Conservation (phyloP, 768 basidiomycete species). For the Collybia mongolica region DNA sequence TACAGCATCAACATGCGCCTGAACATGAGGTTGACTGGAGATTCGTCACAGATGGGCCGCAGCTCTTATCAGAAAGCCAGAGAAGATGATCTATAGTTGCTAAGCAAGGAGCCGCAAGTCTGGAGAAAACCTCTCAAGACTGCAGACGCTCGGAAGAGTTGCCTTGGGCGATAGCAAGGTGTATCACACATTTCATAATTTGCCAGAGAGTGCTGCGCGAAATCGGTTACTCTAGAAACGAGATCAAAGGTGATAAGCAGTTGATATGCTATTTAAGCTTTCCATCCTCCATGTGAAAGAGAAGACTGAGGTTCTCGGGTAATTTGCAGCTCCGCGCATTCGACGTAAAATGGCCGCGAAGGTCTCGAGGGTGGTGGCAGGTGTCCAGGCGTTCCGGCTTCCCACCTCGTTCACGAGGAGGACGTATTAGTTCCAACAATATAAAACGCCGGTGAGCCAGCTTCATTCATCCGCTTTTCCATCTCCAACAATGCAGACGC, state of each 20-base stretch:
- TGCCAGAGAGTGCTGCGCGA: not conserved
- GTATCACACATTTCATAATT: constrained; percentile 1
- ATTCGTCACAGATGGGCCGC: constrained; percentile 5
- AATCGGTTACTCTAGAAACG: constrained; percentile 10
- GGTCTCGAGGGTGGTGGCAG: constrained; percentile 40
- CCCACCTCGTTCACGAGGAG: constrained; percentile 38
- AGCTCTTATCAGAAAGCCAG: constrained; percentile 18
- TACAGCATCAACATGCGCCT: constrained; percentile 35
- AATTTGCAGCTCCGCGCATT: constrained; percentile 38
- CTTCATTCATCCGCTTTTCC: constrained; percentile 33
- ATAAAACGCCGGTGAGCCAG: constrained; percentile 40
- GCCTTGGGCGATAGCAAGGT: constrained; percentile 10
- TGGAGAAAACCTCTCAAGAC: too few species aligned
- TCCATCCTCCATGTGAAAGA: constrained; percentile 24
- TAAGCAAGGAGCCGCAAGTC: too few species aligned
- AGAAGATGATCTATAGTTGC: constrained; percentile 13
- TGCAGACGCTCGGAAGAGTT: constrained; percentile 8
- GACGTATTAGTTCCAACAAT: constrained; percentile 41
- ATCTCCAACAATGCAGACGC: constrained; percentile 36
- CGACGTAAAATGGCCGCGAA: constrained; percentile 44
- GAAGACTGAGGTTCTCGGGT: constrained; percentile 33
- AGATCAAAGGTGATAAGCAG: constrained; percentile 6
- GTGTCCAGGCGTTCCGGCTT: constrained; percentile 43
- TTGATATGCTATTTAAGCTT: constrained; percentile 5
- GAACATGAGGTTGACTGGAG: constrained; percentile 33